These are phyloP conservation scores for Paramecium bursaria DNA, from an alignment of 73 alveolate genomes.

Conservation along the genomic window DNA sequence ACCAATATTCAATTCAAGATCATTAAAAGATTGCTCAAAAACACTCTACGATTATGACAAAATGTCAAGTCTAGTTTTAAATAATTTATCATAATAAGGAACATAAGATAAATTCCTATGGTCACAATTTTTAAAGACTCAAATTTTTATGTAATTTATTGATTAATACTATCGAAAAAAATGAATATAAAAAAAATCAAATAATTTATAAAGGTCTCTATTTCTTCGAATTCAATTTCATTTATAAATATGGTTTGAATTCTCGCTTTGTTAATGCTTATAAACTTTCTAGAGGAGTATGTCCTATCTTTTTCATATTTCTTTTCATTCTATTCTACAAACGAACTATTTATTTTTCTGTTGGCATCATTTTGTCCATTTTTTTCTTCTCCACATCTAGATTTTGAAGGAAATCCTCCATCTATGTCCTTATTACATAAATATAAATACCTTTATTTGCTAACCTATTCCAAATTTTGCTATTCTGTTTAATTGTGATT, in stretches of 20 bases:
- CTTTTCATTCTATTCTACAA: conserved; percentile 9
- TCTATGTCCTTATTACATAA: not conserved
- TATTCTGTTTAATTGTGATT: not conserved
- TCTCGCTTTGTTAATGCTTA: not conserved
- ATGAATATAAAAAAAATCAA: too few relatives aligned
- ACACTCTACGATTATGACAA: conserved; percentile 13
- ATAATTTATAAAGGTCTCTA: not conserved
- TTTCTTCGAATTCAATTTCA: not conserved
- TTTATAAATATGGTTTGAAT: not conserved
- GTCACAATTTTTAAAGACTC: conserved; percentile 24
- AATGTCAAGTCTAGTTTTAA: not conserved
- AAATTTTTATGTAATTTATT: conserved; percentile 46
- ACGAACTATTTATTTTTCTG: not conserved
- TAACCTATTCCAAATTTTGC: not conserved
- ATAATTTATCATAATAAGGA: not conserved
- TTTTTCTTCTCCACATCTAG: not conserved
- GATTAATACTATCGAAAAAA: conserved; percentile 59
- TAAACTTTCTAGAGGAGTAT: conserved; percentile 21
- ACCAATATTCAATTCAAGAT: conserved; percentile 3
- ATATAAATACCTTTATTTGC: too few relatives aligned
- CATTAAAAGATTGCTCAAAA: too few relatives aligned
- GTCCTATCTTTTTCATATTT: conserved; percentile 43
- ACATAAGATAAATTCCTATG: conserved; percentile 42
- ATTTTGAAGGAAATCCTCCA: conserved; percentile 1
- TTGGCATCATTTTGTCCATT: not conserved